These are phyloP conservation scores for Venturia asperata DNA, from an alignment of 2,329 filamentous ascomycete species.

Conservation along the genomic window DNA sequence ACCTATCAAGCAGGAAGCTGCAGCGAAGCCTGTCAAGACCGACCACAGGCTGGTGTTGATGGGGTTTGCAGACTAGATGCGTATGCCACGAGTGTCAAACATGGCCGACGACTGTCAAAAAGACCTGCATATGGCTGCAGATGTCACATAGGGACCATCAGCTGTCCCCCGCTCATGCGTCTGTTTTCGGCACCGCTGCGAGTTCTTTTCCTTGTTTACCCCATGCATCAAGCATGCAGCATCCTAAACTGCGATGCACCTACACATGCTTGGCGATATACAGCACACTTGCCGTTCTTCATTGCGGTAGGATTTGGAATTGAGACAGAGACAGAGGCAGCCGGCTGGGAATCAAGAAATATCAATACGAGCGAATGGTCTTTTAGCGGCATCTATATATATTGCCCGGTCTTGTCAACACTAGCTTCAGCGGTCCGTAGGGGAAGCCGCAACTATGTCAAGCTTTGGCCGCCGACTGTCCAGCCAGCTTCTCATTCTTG, in stretches of 20 bases:
- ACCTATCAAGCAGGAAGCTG: neutral
- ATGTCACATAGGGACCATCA: neutral
- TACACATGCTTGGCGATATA: neutral
- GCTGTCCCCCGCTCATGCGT: neutral
- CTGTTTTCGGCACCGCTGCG: neutral
- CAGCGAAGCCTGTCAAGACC: neutral
- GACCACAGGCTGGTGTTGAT: neutral
- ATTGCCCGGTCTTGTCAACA: constrained; percentile 3
- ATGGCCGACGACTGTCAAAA: neutral
- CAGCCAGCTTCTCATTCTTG: neutral
- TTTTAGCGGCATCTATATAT: neutral
- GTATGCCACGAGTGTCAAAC: neutral
- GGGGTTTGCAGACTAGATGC: neutral
- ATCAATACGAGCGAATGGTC: neutral
- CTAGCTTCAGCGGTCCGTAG: neutral
- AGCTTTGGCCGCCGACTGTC: neutral
- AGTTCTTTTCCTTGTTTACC: neutral
- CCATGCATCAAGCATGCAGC: constrained; percentile 2
- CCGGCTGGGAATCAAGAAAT: neutral
- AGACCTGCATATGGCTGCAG: neutral
- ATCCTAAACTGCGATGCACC: neutral
- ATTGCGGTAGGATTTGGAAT: neutral
- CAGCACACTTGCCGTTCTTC: neutral
- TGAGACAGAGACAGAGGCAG: neutral
- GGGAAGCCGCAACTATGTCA: neutral